A percentile compares a stretch with the other conserved stretches of the same genome.
These are phyloP conservation scores for Colletotrichum agaves DNA, from an alignment of 2,329 filamentous ascomycete genomes.

Conservation along the genomic window DNA sequence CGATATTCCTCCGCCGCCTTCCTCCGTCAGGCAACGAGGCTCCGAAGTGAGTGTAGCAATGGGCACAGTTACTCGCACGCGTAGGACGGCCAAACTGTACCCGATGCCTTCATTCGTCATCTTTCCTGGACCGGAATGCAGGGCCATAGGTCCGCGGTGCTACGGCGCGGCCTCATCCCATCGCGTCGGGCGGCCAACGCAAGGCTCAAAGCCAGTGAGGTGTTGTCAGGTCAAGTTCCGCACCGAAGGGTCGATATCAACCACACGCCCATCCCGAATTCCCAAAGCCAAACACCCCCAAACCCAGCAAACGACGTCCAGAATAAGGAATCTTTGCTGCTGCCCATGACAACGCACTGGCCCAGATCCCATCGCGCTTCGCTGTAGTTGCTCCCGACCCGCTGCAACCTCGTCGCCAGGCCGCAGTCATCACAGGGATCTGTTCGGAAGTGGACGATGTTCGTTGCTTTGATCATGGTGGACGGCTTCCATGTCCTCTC, in stretches of 20 bases:
- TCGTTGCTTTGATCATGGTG: neutral
- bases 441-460: neutral
- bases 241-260: neutral
- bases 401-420: neutral
- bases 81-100: neutral
- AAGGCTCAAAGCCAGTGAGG: neutral
- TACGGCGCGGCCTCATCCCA: conserved; percentile 17
- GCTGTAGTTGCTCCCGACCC: neutral
- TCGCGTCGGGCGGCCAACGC: neutral
- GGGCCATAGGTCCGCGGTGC: neutral
- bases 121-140: neutral
- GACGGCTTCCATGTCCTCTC: neutral
- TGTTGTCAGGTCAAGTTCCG: too few species aligned
- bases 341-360: too few species aligned
- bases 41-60: too few species aligned
- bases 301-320: too few species aligned
- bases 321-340: too few species aligned
- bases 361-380: conserved; percentile 13
- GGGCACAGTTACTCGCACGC: neutral
- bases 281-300: too few species aligned
- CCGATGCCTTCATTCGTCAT: neutral
- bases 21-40: too few species aligned
- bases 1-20: neutral
- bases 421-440: neutral
- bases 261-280: too few species aligned